phyloP scores from a whole-genome alignment of 2,329 filamentous ascomycete species.

The Colletotrichum abscissum region DNA sequence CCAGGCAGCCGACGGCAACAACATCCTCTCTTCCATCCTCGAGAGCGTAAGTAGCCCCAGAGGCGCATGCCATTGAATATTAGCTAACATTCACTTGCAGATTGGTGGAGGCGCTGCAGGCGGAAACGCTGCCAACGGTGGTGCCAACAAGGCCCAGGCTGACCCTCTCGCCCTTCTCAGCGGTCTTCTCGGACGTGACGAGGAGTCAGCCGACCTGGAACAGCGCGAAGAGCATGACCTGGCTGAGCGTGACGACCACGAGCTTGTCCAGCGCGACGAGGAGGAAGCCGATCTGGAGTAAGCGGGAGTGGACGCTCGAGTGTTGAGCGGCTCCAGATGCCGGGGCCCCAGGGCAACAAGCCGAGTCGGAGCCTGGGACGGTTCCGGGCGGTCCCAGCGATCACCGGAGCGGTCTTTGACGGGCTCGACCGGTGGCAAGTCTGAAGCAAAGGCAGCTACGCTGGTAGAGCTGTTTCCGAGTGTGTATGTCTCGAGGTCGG shows the following conservation, averaged over 20 bases:
- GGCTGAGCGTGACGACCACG: neutral
- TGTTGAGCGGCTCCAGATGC: neutral
- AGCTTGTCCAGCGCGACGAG: neutral
- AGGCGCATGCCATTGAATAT: neutral
- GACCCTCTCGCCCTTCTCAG: conserved; percentile 9
- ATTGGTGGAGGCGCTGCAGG: neutral
- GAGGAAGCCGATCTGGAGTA: conserved; percentile 7
- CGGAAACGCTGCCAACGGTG: neutral
- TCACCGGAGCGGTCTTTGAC: neutral
- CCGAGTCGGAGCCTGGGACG: neutral
- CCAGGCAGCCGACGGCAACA: neutral
- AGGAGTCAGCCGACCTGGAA: conserved; percentile 5
- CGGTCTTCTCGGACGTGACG: conserved; percentile 22
- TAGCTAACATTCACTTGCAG: neutral
- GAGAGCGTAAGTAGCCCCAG: neutral
- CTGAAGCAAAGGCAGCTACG: conserved; percentile 16
- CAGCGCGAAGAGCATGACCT: conserved; percentile 1
- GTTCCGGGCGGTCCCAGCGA: neutral
- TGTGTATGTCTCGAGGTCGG: neutral
- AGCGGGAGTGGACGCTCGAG: neutral
- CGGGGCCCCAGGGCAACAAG: neutral
- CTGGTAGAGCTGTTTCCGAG: conserved; percentile 25
- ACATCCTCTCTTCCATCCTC: conserved; percentile 7
- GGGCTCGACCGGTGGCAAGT: neutral
- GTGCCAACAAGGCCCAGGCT: conserved; percentile 3